phyloP scores from a whole-genome alignment of 345 rosid species.

The Citrus inodora region DNA sequence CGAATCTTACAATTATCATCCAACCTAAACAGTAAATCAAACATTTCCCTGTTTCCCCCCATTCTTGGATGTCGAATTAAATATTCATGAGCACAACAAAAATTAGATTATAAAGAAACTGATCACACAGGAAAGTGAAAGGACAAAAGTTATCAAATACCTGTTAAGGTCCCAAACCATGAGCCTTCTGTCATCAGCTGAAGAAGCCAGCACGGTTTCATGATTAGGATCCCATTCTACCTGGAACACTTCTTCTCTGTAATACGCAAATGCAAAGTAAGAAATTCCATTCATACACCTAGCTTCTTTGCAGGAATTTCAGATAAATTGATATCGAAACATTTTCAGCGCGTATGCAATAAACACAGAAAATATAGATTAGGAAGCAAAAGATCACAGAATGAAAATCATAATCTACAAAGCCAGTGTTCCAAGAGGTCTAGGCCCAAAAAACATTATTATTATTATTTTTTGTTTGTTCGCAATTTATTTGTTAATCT shows the following conservation, averaged over 20 bases:
- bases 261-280: slow-evolving; percentile 12
- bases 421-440: neutral
- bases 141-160: slow-evolving; percentile 28
- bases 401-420: neutral
- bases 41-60: neutral
- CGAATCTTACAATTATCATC: neutral
- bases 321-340: neutral
- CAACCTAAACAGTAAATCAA: neutral
- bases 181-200: slow-evolving; percentile 86
- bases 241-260: slow-evolving; percentile 90
- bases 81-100: neutral
- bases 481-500: neutral
- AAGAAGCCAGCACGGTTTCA: slow-evolving; percentile 87
- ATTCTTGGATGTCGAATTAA: neutral
- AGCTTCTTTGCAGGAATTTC: neutral
- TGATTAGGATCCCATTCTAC: slow-evolving; percentile 99
- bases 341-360: neutral
- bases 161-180: slow-evolving; percentile 95
- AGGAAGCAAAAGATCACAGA: neutral
- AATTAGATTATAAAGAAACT: neutral
- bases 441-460: neutral
- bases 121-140: neutral
- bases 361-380: neutral
- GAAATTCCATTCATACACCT: neutral
- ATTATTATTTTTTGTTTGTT: neutral